These are phyloP conservation scores for Ascochyta koolunga DNA, from an alignment of 2,329 filamentous ascomycete genomes.

Conservation along the genomic window DNA sequence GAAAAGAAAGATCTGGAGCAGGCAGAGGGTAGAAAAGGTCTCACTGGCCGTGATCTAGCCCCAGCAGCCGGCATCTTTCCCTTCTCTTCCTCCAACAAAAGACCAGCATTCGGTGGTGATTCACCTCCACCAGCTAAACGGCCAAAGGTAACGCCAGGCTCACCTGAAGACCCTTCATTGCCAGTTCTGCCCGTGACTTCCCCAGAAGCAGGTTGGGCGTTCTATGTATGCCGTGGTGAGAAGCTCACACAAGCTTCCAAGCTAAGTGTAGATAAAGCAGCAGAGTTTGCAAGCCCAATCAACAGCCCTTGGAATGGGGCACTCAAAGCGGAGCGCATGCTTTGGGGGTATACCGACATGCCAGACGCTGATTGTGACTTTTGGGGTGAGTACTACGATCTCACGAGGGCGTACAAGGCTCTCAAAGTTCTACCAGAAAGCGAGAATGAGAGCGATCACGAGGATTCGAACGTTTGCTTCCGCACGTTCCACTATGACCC, in stretches of 20 bases:
- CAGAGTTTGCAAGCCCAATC: not conserved
- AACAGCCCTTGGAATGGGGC: conserved; percentile 4
- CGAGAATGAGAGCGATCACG: not conserved
- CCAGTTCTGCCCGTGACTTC: not conserved
- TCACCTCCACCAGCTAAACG: conserved; percentile 4
- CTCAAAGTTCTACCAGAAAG: conserved; percentile 1
- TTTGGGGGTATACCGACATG: conserved; percentile 16
- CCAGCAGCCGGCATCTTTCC: not conserved
- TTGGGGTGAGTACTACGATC: not conserved
- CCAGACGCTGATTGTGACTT: conserved; percentile 9
- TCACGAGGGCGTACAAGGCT: conserved; percentile 2
- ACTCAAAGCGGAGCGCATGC: conserved; percentile 8
- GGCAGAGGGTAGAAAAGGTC: not conserved
- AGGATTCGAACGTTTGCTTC: conserved; percentile 12
- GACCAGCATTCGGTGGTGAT: not conserved
- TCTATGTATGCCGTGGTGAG: conserved; percentile 11
- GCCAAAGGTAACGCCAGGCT: not conserved
- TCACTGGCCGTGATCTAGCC: not conserved
- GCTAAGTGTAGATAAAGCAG: conserved; percentile 6
- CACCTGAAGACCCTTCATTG: not conserved
- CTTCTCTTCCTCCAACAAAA: not conserved
- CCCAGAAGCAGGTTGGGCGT: not conserved
- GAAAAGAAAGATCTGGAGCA: not conserved
- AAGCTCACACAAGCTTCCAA: conserved; percentile 13
- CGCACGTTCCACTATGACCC: not conserved